Percentiles rank a stretch among this genome's conserved stretches.
These are phyloP conservation scores for Leishmania tarentolae DNA, from an alignment of 208 protist genomes.

Conservation along the genomic window DNA sequence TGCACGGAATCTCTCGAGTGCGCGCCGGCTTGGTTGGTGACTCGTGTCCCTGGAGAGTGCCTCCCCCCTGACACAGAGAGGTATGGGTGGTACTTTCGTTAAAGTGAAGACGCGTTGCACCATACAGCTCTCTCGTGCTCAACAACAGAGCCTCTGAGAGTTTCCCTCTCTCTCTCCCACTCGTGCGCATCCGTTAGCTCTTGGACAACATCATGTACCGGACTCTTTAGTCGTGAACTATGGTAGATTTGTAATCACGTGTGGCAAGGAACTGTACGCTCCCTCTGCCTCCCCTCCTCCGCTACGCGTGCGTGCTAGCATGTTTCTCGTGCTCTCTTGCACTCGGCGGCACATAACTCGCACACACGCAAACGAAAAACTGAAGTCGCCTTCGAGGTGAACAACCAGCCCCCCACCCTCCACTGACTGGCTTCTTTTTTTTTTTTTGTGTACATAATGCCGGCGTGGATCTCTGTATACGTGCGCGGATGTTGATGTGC, in stretches of 20 bases:
- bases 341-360: neutral
- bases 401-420: neutral
- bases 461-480: neutral
- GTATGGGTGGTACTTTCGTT: neutral
- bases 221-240: no score
- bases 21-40: neutral
- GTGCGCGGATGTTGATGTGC: neutral
- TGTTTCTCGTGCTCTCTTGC: neutral
- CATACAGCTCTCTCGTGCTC: neutral
- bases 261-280: neutral
- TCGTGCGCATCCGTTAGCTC: neutral
- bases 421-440: neutral
- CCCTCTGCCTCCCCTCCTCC: neutral
- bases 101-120: neutral
- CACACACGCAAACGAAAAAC: neutral
- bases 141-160: neutral
- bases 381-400: neutral
- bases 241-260: neutral
- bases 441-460: no score
- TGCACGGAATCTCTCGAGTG: neutral
- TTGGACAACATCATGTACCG: neutral
- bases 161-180: neutral
- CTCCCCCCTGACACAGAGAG: neutral
- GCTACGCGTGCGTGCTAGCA: neutral
- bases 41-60: neutral